Percentiles rank a stretch among this genome's conserved stretches.
Conservation (phyloP, 768 basidiomycete species). For the Lactarius sp. region DNA sequence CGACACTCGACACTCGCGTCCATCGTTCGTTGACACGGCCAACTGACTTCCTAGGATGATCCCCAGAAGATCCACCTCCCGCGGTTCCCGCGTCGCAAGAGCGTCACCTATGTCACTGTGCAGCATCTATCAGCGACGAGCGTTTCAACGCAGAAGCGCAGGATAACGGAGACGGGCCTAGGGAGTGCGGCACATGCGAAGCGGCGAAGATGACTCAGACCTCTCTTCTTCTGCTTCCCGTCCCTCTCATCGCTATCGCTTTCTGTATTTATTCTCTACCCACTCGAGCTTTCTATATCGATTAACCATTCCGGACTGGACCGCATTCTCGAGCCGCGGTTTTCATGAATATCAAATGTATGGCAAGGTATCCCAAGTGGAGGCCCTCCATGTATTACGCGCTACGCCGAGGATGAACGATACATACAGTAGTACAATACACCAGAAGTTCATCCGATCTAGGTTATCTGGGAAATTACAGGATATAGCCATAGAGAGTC, state of each 20-base stretch:
- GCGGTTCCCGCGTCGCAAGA: conserved; percentile 8
- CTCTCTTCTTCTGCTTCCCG: neutral
- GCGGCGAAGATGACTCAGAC: conserved; percentile 17
- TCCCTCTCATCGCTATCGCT: neutral
- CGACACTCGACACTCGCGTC: no score
- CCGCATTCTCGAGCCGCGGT: neutral
- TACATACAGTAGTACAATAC: conserved; percentile 6
- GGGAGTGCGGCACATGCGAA: conserved; percentile 9
- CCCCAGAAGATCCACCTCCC: conserved; percentile 31
- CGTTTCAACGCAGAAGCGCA: conserved; percentile 12
- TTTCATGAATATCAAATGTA: neutral
- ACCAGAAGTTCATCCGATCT: conserved; percentile 2
- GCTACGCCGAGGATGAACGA: conserved; percentile 1
- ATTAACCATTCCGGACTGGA: neutral
- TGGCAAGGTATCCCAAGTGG: neutral
- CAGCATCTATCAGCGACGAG: conserved; percentile 10
- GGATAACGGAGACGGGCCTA: neutral
- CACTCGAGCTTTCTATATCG: neutral
- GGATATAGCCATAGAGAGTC: conserved; percentile 1
- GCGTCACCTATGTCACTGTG: conserved; percentile 7
- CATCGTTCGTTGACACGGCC: no score
- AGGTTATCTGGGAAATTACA: conserved; percentile 2
- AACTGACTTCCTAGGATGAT: conserved; percentile 34
- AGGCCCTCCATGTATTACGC: neutral
- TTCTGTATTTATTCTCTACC: conserved; percentile 4